phyloP scores from a whole-genome alignment of 2,329 filamentous ascomycete genomes.

The Exophiala oligosperma region DNA sequence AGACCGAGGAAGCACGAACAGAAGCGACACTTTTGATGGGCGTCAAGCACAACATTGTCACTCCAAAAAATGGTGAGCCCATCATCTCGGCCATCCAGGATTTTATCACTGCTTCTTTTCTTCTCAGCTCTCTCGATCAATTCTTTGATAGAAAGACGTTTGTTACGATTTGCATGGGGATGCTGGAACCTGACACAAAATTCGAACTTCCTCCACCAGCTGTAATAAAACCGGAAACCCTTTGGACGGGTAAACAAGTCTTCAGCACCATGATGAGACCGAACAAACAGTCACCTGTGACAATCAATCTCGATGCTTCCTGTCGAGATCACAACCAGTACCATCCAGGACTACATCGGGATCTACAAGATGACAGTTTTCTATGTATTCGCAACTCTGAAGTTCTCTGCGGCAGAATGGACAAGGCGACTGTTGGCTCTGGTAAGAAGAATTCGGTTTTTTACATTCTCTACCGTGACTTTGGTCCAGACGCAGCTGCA shows the following conservation, averaged over 20 bases:
- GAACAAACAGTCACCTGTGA: constrained; percentile 76
- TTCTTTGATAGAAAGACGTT: constrained; percentile 91
- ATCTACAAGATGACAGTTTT: constrained; percentile 68
- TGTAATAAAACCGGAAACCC: constrained; percentile 76
- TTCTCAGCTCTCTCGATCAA: constrained; percentile 86
- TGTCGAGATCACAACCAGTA: constrained; percentile 71
- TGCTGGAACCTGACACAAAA: constrained; percentile 77
- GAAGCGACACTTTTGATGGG: constrained; percentile 98
- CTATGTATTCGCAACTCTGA: constrained; percentile 94
- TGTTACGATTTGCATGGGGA: constrained; percentile 86
- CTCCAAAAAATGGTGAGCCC: constrained; percentile 95
- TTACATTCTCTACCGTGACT: constrained; percentile 94
- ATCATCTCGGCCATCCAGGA: constrained; percentile 99
- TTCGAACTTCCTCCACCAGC: constrained; percentile 86
- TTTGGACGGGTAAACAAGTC: constrained; percentile 97
- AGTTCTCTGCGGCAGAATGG: constrained; percentile 96
- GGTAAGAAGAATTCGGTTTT: constrained; percentile 98
- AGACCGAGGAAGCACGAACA: constrained; percentile 93
- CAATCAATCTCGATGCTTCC: constrained; percentile 90
- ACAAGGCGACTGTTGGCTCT: constrained; percentile 94
- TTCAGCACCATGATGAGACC: constrained; percentile 91
- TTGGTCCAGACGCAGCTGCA: constrained; percentile 83
- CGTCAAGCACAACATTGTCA: constrained; percentile 92
- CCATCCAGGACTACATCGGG: constrained; percentile 72
- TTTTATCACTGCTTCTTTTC: constrained; percentile 93